These are phyloP conservation scores for Durusdinium trenchii DNA, from an alignment of 73 alveolate genomes.

Conservation along the genomic window DNA sequence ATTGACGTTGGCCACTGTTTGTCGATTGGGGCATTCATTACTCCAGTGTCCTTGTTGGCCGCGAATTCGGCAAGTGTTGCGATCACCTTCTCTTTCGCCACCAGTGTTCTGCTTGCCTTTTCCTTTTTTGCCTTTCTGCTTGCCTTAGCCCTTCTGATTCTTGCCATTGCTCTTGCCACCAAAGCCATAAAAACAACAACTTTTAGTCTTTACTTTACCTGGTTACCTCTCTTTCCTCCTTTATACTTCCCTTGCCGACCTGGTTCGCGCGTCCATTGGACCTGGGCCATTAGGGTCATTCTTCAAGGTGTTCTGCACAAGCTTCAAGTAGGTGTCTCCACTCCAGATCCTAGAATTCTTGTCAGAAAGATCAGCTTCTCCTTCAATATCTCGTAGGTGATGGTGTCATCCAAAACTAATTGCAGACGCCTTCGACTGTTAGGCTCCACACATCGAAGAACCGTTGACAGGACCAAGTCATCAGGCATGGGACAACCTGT, in stretches of 20 bases:
- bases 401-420: not conserved
- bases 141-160: not conserved
- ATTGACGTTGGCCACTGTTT: too few species aligned
- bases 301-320: not conserved
- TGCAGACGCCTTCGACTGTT: not conserved
- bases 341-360: not conserved
- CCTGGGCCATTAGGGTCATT: not conserved
- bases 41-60: not conserved
- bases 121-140: not conserved
- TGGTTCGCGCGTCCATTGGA: not conserved
- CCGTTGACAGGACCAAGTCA: not conserved
- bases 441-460: not conserved
- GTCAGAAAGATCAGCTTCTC: not conserved
- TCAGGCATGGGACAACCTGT: not conserved
- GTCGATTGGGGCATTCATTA: not conserved
- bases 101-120: not conserved
- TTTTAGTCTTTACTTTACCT: not conserved
- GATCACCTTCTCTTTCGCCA: too few species aligned
- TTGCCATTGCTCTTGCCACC: not conserved
- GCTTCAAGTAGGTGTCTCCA: not conserved
- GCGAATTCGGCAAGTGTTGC: not conserved
- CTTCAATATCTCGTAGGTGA: not conserved
- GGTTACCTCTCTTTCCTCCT: not conserved
- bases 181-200: not conserved
- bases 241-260: not conserved